Percentiles rank a stretch among this genome's conserved stretches.
Evolutionary conservation across 148 eudicot genomes (phyloP).

Genomic region (Gaultheria prostrata): DNA sequence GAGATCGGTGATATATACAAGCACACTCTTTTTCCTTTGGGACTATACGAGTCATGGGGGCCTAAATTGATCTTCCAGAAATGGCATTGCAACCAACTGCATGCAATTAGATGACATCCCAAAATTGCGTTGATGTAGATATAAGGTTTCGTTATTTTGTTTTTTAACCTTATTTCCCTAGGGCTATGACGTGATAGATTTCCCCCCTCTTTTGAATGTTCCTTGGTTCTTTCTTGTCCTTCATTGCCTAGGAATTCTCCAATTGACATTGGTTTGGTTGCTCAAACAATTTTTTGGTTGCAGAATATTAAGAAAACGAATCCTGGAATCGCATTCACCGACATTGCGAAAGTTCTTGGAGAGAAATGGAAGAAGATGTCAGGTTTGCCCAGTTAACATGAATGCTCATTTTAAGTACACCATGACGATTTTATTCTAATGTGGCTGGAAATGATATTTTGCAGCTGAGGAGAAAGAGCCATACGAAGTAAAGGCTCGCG

Average conservation of each 20-base stretch:
- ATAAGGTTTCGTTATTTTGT: background rate
- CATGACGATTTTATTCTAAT: background rate
- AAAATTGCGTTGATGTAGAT: background rate
- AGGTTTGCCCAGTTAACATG: conserved; percentile 16
- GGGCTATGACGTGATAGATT: background rate
- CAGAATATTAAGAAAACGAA: conserved; percentile 70
- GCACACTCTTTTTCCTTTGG: background rate
- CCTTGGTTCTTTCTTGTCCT: background rate
- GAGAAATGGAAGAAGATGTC: conserved; percentile 38
- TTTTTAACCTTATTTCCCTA: background rate
- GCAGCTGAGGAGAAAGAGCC: conserved; percentile 92
- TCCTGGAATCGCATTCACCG: conserved; percentile 63
- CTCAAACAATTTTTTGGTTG: background rate
- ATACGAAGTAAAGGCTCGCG: conserved; percentile 70
- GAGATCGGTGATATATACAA: too few relatives aligned
- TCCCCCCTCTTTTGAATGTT: background rate
- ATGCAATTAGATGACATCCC: background rate
- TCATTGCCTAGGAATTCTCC: background rate
- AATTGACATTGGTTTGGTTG: background rate
- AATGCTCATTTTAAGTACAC: background rate
- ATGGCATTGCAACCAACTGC: background rate
- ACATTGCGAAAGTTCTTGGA: conserved; percentile 69
- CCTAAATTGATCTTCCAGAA: background rate
- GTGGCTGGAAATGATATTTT: background rate
- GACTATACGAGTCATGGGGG: background rate